Percentiles rank a stretch among this genome's conserved stretches.
Conservation (phyloP, 2,329 filamentous ascomycete species). For the Botrytis cinerea region DNA sequence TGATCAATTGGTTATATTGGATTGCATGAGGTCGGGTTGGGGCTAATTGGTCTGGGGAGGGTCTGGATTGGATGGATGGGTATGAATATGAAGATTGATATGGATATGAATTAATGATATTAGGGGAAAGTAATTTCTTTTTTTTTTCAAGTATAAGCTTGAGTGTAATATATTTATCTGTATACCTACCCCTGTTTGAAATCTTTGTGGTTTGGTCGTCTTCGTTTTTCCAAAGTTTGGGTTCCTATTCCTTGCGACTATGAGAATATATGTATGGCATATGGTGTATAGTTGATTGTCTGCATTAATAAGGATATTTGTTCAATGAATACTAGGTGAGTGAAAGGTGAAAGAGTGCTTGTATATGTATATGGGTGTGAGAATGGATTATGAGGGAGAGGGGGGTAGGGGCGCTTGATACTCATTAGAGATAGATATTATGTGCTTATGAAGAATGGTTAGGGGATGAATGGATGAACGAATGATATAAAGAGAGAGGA, state of each 20-base stretch:
- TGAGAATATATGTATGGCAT: not conserved
- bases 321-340: too few species aligned
- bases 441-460: too few species aligned
- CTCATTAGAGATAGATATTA: too few species aligned
- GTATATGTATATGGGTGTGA: too few species aligned
- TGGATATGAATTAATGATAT: constrained; percentile 10
- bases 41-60: not conserved
- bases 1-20: not conserved
- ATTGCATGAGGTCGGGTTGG: not conserved
- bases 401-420: too few species aligned
- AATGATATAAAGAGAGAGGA: too few species aligned
- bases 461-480: too few species aligned
- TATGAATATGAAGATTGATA: not conserved
- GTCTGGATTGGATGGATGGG: not conserved
- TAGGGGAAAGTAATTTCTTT: not conserved
- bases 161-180: constrained; percentile 6
- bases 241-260: not conserved
- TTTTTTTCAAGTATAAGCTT: not conserved
- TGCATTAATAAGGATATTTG: too few species aligned
- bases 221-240: not conserved
- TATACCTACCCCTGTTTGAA: not conserved
- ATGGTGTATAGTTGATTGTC: too few species aligned
- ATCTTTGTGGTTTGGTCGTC: too few species aligned
- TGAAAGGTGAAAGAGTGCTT: too few species aligned
- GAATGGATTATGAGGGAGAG: too few species aligned